phyloP scores from a whole-genome alignment of 73 alveolate genomes.

The Symbiodinium pilosum region DNA sequence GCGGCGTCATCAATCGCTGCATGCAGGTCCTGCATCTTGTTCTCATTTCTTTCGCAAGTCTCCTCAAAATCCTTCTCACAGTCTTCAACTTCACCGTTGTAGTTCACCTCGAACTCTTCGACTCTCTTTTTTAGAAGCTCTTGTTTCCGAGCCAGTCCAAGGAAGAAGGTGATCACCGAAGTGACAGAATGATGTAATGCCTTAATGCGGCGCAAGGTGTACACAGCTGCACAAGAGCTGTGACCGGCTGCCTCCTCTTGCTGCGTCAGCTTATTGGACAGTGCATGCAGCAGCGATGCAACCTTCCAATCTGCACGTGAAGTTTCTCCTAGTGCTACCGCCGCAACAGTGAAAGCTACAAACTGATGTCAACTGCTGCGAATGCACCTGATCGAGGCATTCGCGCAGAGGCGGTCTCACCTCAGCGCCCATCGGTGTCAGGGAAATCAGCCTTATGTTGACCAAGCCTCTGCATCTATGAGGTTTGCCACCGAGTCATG shows the following conservation, averaged over 20 bases:
- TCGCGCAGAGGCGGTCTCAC: slow-evolving; percentile 75
- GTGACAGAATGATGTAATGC: slow-evolving; percentile 73
- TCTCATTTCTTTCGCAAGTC: slow-evolving; percentile 52
- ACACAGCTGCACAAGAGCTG: neutral
- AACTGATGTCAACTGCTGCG: neutral
- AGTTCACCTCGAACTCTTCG: slow-evolving; percentile 84
- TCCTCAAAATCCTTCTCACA: slow-evolving; percentile 75
- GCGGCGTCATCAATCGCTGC: slow-evolving; percentile 66
- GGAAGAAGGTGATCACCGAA: slow-evolving; percentile 39
- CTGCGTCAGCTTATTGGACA: slow-evolving; percentile 81
- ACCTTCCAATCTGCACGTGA: slow-evolving; percentile 12
- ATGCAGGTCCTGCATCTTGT: slow-evolving; percentile 55
- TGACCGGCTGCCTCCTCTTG: slow-evolving; percentile 50
- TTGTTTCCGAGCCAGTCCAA: slow-evolving; percentile 30
- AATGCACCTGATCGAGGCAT: slow-evolving; percentile 43
- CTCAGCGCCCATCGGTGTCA: neutral
- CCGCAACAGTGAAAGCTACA: no score
- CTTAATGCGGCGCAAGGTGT: neutral
- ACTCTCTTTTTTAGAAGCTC: slow-evolving; percentile 58
- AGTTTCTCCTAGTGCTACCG: no score
- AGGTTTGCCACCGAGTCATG: slow-evolving; percentile 87
- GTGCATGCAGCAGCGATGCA: slow-evolving; percentile 40
- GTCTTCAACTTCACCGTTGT: slow-evolving; percentile 77
- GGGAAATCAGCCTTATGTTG: neutral
- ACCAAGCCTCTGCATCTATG: slow-evolving; percentile 37